A percentile compares a stretch with the other conserved stretches of the same genome.
Conservation (phyloP, 768 basidiomycete species). For the Leccinum fibrillosum region DNA sequence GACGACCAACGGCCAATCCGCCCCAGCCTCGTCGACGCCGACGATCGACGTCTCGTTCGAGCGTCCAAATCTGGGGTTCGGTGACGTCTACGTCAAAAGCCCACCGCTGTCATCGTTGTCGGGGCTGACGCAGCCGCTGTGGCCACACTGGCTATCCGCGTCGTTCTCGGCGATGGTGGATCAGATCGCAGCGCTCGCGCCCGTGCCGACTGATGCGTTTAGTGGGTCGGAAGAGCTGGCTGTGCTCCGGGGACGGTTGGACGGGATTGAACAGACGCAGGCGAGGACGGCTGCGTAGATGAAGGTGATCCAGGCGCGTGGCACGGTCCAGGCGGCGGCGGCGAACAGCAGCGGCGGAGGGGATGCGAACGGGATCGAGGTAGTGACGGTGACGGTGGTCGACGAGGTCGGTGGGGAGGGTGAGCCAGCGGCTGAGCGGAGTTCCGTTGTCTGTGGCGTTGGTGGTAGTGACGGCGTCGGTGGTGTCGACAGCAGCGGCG, state of each 20-base stretch:
- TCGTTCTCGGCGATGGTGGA: too few relatives aligned
- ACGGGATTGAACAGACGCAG: slow-evolving; percentile 34
- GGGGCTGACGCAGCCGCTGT: not conserved
- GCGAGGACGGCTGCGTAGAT: not conserved
- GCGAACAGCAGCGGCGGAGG: too few relatives aligned
- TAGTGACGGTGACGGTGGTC: too few relatives aligned
- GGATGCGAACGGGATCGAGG: too few relatives aligned
- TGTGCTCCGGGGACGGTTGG: slow-evolving; percentile 26
- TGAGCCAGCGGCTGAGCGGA: too few relatives aligned
- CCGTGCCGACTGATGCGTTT: slow-evolving; percentile 19
- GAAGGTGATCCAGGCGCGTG: too few relatives aligned
- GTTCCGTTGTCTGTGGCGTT: too few relatives aligned
- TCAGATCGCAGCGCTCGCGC: slow-evolving; percentile 20
- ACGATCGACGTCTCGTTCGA: slow-evolving; percentile 20
- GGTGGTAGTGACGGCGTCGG: too few relatives aligned
- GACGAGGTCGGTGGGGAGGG: too few relatives aligned
- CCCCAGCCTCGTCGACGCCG: slow-evolving; percentile 14
- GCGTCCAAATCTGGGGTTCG: not conserved
- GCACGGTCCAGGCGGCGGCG: too few relatives aligned
- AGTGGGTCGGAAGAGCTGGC: slow-evolving; percentile 18
- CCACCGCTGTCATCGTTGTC: not conserved
- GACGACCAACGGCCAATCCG: not conserved
- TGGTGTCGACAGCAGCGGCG: too few relatives aligned
- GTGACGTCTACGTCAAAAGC: not conserved
- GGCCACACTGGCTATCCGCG: too few relatives aligned